phyloP scores from a whole-genome alignment of 495 filamentous ascomycete genomes.

The Melanomma pulvis-pyrius region DNA sequence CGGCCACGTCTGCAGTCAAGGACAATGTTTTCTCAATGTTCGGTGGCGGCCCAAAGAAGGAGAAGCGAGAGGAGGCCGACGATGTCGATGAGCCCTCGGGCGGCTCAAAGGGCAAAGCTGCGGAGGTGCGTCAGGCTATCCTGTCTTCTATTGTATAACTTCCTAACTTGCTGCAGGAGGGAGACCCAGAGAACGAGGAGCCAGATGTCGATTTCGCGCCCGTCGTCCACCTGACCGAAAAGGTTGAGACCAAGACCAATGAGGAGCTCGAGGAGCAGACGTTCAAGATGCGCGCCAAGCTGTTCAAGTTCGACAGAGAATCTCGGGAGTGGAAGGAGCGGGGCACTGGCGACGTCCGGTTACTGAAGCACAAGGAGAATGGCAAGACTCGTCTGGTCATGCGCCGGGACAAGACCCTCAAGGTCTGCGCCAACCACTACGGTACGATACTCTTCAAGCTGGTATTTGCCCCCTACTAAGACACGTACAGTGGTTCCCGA shows the following conservation, averaged over 20 bases:
- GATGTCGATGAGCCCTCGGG: constrained; percentile 81
- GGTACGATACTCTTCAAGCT: constrained; percentile 61
- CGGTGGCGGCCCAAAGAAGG: constrained; percentile 82
- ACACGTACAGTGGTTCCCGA: constrained; percentile 81
- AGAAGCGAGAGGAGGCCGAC: constrained; percentile 79
- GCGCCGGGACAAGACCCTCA: constrained; percentile 98
- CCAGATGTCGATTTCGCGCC: constrained; percentile 97
- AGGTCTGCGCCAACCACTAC: constrained; percentile 99
- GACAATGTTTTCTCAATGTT: constrained; percentile 96
- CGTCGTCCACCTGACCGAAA: constrained; percentile 90
- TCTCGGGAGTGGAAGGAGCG: constrained; percentile 98
- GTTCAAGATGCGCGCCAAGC: constrained; percentile 99
- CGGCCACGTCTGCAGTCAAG: constrained; percentile 59
- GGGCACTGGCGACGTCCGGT: constrained; percentile 91
- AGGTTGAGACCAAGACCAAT: constrained; percentile 95
- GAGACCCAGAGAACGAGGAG: constrained; percentile 62
- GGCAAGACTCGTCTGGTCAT: constrained; percentile 97
- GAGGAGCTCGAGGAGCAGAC: constrained; percentile 96
- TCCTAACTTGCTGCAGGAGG: constrained; percentile 35
- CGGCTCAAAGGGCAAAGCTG: constrained; percentile 78
- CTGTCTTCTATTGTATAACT: not conserved
- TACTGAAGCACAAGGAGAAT: constrained; percentile 98
- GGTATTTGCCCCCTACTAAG: constrained; percentile 3
- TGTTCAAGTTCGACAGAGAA: constrained; percentile 95
- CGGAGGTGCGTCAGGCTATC: constrained; percentile 46